Percentiles rank a stretch among this genome's conserved stretches.
Evolutionary conservation across 1,284 basidiomycete species (phyloP).

Genomic region (Heterobasidion irregulare): DNA sequence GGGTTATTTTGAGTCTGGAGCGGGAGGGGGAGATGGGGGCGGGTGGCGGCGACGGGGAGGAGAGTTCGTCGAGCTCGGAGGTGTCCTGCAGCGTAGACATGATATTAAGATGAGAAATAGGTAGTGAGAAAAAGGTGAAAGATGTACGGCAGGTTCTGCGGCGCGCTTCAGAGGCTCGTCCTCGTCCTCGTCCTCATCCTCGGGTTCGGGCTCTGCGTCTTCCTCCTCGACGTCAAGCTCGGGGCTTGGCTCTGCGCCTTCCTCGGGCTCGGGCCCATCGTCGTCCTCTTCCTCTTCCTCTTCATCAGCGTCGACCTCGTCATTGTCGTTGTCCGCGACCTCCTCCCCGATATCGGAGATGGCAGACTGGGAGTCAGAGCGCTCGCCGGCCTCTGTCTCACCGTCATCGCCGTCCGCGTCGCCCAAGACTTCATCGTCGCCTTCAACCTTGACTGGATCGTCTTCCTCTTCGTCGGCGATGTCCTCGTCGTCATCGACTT

Average conservation of each 20-base stretch:
- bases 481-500: too few relatives aligned
- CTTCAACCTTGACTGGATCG: too few relatives aligned
- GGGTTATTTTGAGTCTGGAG: constrained; percentile 46
- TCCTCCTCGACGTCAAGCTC: constrained; percentile 5
- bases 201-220: constrained; percentile 9
- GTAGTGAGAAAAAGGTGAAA: neutral
- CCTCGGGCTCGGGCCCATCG: constrained; percentile 18
- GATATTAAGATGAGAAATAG: neutral
- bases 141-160: constrained; percentile 7
- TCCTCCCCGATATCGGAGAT: constrained; percentile 14
- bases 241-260: constrained; percentile 2
- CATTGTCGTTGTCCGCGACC: constrained; percentile 6
- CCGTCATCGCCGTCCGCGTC: too few relatives aligned
- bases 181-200: neutral
- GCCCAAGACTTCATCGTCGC: too few relatives aligned
- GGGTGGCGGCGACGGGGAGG: constrained; percentile 23
- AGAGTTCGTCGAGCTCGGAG: constrained; percentile 17
- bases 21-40: constrained; percentile 12
- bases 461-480: too few relatives aligned
- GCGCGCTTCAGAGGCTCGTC: constrained; percentile 3
- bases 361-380: too few relatives aligned
- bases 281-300: constrained; percentile 11
- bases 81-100: neutral
- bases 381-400: too few relatives aligned
- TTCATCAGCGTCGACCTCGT: neutral